Evolutionary conservation across 2,329 filamentous ascomycete genomes (phyloP), one percentile per base, ranked within the genome.

Genomic region (Diaporthe sp.): DNA sequence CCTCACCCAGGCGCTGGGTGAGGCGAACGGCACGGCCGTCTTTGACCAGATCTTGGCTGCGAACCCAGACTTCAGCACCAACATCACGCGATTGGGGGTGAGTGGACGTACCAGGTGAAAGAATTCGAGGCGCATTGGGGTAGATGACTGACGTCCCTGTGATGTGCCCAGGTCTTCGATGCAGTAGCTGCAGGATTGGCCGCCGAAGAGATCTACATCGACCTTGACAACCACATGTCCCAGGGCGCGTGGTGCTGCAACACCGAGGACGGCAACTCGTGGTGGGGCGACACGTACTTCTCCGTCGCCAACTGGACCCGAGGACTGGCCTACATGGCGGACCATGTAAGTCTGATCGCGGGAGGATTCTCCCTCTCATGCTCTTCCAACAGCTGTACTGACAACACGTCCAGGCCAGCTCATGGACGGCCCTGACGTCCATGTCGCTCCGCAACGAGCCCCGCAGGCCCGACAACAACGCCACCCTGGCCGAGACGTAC

Each of bases 241-340:
- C 84, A 84, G 62, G 88, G 84, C 1, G 81, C 81, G 51, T 89
- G 88, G 88, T 89, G 88, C 77, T 89, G 88, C 78, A 83, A 80
- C 55, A 82, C 81, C 2, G 81, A 79, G 0, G 88, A 89, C 70
- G 88, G 87, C 10, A 89, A 89, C 78, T 79, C 84, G 37, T 89
- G 88, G 87, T 89, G 88, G 78, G 87, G 88, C 22, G 89, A 91
- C 77, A 85, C 81, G 1, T 86, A 88, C 78, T 92, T 90, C 76
- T 82, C 88, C 75, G 85, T 88, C 2, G 81, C 83, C 1, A 90
- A 89, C 34, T 92, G 89, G 89, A 84, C 85, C 28, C 83, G 89
- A 12, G 89, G 89, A 0, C 82, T 89, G 15, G 81, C 83, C 0
- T 91, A 86, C 77, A 90, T 91, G 86, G 85, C 88, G 0, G 80